Base-by-base conservation (phyloP, 202 grass and related monocot species). In the Thinopyrum obtusiflorum region DNA sequence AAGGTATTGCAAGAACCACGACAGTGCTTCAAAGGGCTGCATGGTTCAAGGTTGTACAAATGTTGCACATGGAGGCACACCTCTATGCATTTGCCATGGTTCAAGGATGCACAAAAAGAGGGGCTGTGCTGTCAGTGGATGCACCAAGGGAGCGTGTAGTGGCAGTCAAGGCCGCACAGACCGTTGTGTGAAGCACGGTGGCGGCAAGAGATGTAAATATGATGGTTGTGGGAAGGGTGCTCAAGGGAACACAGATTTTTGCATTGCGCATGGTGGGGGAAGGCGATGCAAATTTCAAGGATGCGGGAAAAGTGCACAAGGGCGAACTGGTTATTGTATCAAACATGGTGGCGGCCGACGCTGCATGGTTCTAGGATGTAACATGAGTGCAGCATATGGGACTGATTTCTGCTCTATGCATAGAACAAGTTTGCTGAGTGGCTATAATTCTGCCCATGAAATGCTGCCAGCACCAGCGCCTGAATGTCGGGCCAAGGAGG, bases 201-300 rank as follows among this genome's bases (percentile, higher is more conserved):
- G 89, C 18, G 87, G 92, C 14, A 94, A 87, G 78, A 88, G 92
- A 60, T 94, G 92, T 82, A 91, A 77, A 83, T 89, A 89, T 77
- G 89, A 94, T 18, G 84, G 84, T 13, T 94, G 92, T 71, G 87
- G 61, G 35, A 91, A 88, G 78, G 67, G 86, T 23, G 82, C 86
- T 31, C 33, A 85, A 79, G 89, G 89, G 59, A 84, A 78, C 15
- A 91, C 86, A 0, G 59, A 83, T 64, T 88, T 79, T 60, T 91
- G 89, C 49, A 82, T 91, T 36, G 61, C n/a, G 11, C 89, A 91
- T 75, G 89, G 89, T 31, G 89, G 89, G 14, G 89, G 89, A 20
- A 91, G 82, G 73, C 65, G 89, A 9, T 91, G 89, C 66, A 88
- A 82, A 68, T 73, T 21, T 5, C 78, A 91, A 78, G 89, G 63